Base-by-base conservation (phyloP, 805 yeast genomes). In the Pichia rugopelliculosa region DNA sequence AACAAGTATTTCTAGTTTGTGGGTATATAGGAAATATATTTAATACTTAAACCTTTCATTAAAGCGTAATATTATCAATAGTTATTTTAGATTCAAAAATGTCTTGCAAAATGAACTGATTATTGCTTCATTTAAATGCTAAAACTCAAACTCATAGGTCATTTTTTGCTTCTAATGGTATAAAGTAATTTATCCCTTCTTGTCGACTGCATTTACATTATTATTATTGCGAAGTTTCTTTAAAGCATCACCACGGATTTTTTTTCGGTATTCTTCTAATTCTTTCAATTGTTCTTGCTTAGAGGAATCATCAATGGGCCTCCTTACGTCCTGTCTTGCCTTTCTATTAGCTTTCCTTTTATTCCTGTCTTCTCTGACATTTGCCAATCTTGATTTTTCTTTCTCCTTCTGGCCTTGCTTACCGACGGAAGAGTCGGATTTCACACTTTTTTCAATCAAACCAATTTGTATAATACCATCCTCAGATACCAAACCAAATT, bases 401-500 rank as follows among this genome's bases (percentile, higher is more conserved):
- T 21, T 15, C 15, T 15, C 17, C 4, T 15, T 30, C 34, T n/a
- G n/a, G n/a, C n/a, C n/a, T n/a, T n/a, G 34, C n/a, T 30, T n/a
- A 15, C 3, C 7, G 5, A 30, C 18, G 18, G 34, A n/a, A 30
- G 7, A n/a, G n/a, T 30, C 34, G 18, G 34, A 30, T 4, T 15
- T 18, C 6, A 2, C 6, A 30, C n/a, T 30, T 36, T 45, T 39
- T 37, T 45, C 44, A 24, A 45, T 21, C 18, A 26, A 17, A 23
- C 41, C 23, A 15, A 36, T 22, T 40, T 45, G 44, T 4, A 45
- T 23, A 20, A 25, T 27, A 13, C 48, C 48, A 15, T 45, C 48
- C 17, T 45, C 48, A 12, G 44, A 40, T 6, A 44, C 46, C 17
- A 44, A 30, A 7, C 46, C 46, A 17, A 36, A 44, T 21, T 36